These are phyloP conservation scores for Skeletonema grethae DNA, from an alignment of 108 stramenopile genomes.

Conservation along the genomic window DNA sequence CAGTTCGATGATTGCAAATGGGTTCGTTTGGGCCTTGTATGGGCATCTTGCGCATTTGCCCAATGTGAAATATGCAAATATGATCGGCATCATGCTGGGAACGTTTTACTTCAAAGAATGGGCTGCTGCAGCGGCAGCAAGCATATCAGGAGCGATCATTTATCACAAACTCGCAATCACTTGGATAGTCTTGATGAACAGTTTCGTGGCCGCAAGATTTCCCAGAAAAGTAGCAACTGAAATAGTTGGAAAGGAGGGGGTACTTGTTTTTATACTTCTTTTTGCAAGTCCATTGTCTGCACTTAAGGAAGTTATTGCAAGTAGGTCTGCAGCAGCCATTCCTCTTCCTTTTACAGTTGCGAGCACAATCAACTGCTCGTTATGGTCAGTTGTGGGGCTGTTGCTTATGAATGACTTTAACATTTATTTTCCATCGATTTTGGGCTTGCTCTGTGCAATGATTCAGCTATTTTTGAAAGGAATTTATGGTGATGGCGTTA, in stretches of 20 bases:
- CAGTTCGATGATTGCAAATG: constrained; percentile 64
- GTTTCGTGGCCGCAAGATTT: neutral
- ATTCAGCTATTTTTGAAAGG: constrained; percentile 45
- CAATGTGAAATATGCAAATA: constrained; percentile 58
- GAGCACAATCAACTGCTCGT: constrained; percentile 56
- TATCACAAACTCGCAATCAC: constrained; percentile 28
- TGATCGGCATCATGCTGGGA: constrained; percentile 55
- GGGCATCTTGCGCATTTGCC: constrained; percentile 57
- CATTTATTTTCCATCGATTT: constrained; percentile 62
- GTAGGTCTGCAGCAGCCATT: constrained; percentile 60
- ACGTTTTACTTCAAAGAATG: constrained; percentile 60
- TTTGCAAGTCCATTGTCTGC: constrained; percentile 67
- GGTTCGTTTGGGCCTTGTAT: constrained; percentile 56
- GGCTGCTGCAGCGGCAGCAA: constrained; percentile 29
- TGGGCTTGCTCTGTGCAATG: constrained; percentile 62
- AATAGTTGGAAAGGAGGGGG: constrained; percentile 17
- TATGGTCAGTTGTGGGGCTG: constrained; percentile 62
- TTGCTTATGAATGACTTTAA: constrained; percentile 66
- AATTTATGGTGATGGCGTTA: constrained; percentile 4
- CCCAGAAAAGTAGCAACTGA: constrained; percentile 4
- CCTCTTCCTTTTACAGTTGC: constrained; percentile 78
- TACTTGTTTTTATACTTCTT: constrained; percentile 54
- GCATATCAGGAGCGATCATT: constrained; percentile 39
- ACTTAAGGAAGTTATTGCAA: constrained; percentile 56
- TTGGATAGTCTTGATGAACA: constrained; percentile 3